Base-by-base conservation (phyloP, 768 basidiomycete genomes). In the Suillus brevipes region DNA sequence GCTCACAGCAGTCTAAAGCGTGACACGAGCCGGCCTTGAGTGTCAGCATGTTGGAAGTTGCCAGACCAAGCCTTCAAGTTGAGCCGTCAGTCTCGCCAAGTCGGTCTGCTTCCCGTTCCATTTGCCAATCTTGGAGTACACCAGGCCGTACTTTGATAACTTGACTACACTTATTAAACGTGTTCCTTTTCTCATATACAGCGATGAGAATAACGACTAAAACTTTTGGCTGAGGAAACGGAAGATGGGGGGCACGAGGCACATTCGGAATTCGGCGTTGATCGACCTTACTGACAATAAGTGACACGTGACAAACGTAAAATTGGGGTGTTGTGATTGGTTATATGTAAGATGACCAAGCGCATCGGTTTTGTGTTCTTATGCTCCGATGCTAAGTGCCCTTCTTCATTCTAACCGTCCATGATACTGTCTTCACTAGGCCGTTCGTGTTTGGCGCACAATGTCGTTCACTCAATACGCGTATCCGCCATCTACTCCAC, bases 81-180 rank as follows among this genome's bases (percentile, higher is more conserved):
- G 13, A 8, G 40, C 20, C 25, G 57, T n/a, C 25, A 16, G 66
- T 25, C n/a, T 42, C 14, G 18, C 13, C 13, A 1, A 49, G 13
- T 37, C 23, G n/a, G 14, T 42, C 20, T 23, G 25, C 53, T 60
- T 37, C 56, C 10, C 50, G 25, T 62, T 43, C 74, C 1, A 64
- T 61, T 45, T 74, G 53, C 65, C 70, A 73, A 28, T 67, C 52
- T n/a, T 49, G 23, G 68, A 63, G 36, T 0, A 75, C 65, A 1
- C 77, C 12, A 23, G 47, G 13, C 12, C 13, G 6, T 49, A 49
- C 47, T 49, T 25, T 49, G 23, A 50, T 50, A 4, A 50, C 7
- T 23, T 23, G 25, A 13, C 16, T 23, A 25, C 34, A 36, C 34
- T 36, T 14, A 49, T 23, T 25, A 49, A 49, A 25, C 13, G 25